Evolutionary conservation across 169 alveolate genomes (phyloP).

Genomic region (Cryptosporidium parvum): DNA sequence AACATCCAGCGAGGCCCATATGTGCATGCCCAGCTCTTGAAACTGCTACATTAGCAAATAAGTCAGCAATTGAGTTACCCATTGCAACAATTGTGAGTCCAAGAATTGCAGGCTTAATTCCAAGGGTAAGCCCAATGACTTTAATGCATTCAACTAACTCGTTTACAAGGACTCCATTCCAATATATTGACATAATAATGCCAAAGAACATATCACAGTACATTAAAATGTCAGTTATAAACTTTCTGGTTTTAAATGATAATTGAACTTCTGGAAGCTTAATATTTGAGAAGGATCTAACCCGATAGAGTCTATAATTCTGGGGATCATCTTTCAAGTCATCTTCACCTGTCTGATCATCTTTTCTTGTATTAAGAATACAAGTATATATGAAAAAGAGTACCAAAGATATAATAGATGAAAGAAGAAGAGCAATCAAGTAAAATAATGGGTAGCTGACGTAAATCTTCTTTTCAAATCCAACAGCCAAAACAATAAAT

Average conservation of each 20-base stretch:
- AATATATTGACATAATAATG: slow-evolving; percentile 55
- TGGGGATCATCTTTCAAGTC: background rate
- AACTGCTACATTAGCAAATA: slow-evolving; percentile 75
- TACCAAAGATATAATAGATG: slow-evolving; percentile 50
- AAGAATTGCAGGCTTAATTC: slow-evolving; percentile 70
- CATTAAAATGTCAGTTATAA: slow-evolving; percentile 36
- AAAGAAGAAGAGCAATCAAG: slow-evolving; percentile 20
- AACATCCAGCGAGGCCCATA: slow-evolving; percentile 76
- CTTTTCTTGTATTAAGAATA: background rate
- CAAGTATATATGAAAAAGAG: slow-evolving; percentile 35
- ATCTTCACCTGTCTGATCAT: background rate
- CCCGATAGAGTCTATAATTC: background rate
- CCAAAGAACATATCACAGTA: slow-evolving; percentile 68
- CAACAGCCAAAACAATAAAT: slow-evolving; percentile 64
- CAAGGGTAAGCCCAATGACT: slow-evolving; percentile 67
- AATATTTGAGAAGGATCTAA: slow-evolving; percentile 10
- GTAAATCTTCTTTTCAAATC: slow-evolving; percentile 66
- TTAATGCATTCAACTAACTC: slow-evolving; percentile 67
- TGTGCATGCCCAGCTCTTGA: slow-evolving; percentile 75
- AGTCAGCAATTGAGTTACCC: slow-evolving; percentile 75
- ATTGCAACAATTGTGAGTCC: slow-evolving; percentile 70
- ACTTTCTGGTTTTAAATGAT: slow-evolving; percentile 9
- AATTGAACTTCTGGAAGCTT: slow-evolving; percentile 28
- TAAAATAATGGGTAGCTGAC: slow-evolving; percentile 21
- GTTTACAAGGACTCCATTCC: slow-evolving; percentile 74